Conservation (phyloP, 371 early-diverging fungal genomes). For the Mucor sp. region DNA sequence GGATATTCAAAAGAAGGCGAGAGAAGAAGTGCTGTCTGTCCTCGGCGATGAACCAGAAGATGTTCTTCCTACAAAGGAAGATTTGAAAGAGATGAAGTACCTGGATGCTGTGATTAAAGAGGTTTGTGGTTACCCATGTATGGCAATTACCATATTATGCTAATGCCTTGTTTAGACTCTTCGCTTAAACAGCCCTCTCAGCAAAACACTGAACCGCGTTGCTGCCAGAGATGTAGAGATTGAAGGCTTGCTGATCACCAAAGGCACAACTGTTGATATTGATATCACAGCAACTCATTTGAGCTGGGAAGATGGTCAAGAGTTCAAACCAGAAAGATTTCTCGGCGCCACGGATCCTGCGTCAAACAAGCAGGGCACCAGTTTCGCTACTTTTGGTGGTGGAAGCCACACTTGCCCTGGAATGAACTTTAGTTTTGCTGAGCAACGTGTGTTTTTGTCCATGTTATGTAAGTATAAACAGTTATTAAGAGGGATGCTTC, state of each 20-base stretch:
- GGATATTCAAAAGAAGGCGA: slow-evolving; percentile 26
- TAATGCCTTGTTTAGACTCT: slow-evolving; percentile 31
- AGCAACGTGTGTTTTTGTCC: slow-evolving; percentile 45
- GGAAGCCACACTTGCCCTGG: slow-evolving; percentile 55
- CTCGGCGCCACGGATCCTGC: slow-evolving; percentile 9
- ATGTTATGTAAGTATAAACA: slow-evolving; percentile 34
- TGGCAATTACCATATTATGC: background rate
- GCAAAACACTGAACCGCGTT: slow-evolving; percentile 17
- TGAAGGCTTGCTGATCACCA: slow-evolving; percentile 39
- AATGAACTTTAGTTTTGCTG: slow-evolving; percentile 49
- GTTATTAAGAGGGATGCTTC: background rate
- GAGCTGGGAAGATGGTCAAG: slow-evolving; percentile 21
- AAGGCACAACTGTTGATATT: slow-evolving; percentile 37
- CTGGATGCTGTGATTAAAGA: slow-evolving; percentile 30
- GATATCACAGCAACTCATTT: slow-evolving; percentile 31
- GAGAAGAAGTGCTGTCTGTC: slow-evolving; percentile 21
- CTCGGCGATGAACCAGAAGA: slow-evolving; percentile 29
- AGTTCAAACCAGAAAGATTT: slow-evolving; percentile 30
- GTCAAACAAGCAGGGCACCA: slow-evolving; percentile 15
- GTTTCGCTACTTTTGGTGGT: slow-evolving; percentile 51
- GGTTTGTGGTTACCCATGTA: slow-evolving; percentile 1
- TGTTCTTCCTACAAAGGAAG: slow-evolving; percentile 22
- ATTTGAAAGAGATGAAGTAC: slow-evolving; percentile 22
- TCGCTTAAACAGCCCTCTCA: slow-evolving; percentile 36
- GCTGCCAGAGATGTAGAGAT: slow-evolving; percentile 35